phyloP scores from a whole-genome alignment of 306 rosid genomes.

The Quercus robur region DNA sequence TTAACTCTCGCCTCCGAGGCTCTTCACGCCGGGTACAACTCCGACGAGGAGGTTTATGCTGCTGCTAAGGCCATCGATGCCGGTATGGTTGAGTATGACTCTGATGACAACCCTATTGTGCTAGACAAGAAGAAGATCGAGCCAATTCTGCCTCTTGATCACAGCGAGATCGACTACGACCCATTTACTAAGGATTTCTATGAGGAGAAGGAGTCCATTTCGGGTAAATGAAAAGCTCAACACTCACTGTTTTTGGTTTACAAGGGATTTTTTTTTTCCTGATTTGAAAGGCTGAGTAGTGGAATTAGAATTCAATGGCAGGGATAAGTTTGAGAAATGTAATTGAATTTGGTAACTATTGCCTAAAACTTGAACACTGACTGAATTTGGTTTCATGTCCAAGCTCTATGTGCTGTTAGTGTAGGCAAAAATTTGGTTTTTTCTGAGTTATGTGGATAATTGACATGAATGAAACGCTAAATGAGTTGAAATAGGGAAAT shows the following conservation, averaged over 20 bases:
- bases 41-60: conserved; percentile 98
- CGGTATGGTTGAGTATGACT: conserved; percentile 85
- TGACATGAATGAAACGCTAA: background rate
- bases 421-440: background rate
- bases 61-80: conserved; percentile 98
- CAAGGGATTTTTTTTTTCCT: too few species aligned
- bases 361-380: too few species aligned
- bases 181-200: conserved; percentile 85
- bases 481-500: background rate
- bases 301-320: too few species aligned
- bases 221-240: conserved; percentile 41
- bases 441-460: background rate
- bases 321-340: too few species aligned
- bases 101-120: conserved; percentile 84
- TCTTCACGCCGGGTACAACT: conserved; percentile 80
- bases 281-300: too few species aligned
- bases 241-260: background rate
- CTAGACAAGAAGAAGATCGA: conserved; percentile 85
- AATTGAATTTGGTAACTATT: too few species aligned
- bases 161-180: conserved; percentile 76
- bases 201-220: conserved; percentile 77
- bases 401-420: background rate
- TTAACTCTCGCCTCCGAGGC: conserved; percentile 88
- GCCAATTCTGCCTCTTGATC: conserved; percentile 85
- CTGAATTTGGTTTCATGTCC: too few species aligned